Evolutionary conservation across 495 filamentous ascomycete genomes (phyloP).

Genomic region (Thozetella sp.): DNA sequence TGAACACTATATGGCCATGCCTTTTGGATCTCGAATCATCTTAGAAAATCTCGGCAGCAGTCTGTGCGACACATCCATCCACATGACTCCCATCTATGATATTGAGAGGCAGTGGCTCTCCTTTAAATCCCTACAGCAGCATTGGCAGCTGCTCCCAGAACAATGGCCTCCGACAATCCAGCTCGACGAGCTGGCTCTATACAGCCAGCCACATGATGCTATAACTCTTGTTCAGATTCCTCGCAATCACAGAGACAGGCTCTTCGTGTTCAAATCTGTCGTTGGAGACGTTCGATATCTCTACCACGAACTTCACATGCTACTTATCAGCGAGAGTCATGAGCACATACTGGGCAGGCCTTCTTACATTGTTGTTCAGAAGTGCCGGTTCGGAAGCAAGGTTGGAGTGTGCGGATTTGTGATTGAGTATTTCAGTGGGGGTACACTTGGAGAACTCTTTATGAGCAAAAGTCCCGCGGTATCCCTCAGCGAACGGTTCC

Average conservation of each 20-base stretch:
- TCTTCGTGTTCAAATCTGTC: slow-evolving; percentile 38
- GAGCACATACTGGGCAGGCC: slow-evolving; percentile 27
- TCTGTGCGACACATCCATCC: slow-evolving; percentile 23
- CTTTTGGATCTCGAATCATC: slow-evolving; percentile 38
- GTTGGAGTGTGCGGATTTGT: slow-evolving; percentile 33
- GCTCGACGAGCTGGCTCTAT: slow-evolving; percentile 31
- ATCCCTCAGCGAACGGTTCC: slow-evolving; percentile 14
- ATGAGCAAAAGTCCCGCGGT: slow-evolving; percentile 4
- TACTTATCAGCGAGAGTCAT: slow-evolving; percentile 24
- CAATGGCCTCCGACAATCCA: slow-evolving; percentile 32
- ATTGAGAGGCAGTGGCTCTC: slow-evolving; percentile 35
- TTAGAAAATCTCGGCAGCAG: slow-evolving; percentile 27
- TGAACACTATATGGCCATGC: slow-evolving; percentile 25
- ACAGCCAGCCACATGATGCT: slow-evolving; percentile 38
- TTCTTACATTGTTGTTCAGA: slow-evolving; percentile 27
- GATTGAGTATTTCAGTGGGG: slow-evolving; percentile 24
- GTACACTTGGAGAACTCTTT: slow-evolving; percentile 25
- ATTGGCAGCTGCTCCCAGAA: slow-evolving; percentile 25
- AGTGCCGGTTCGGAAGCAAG: slow-evolving; percentile 28
- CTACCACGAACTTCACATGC: slow-evolving; percentile 40
- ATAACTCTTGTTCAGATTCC: slow-evolving; percentile 35
- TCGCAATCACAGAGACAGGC: slow-evolving; percentile 16
- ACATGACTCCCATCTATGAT: slow-evolving; percentile 31
- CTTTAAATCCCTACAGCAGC: slow-evolving; percentile 20
- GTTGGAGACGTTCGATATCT: slow-evolving; percentile 27